Percentiles rank a stretch among this genome's conserved stretches.
Conservation (phyloP, 2,329 filamentous ascomycete genomes). For the Fusarium piperis region DNA sequence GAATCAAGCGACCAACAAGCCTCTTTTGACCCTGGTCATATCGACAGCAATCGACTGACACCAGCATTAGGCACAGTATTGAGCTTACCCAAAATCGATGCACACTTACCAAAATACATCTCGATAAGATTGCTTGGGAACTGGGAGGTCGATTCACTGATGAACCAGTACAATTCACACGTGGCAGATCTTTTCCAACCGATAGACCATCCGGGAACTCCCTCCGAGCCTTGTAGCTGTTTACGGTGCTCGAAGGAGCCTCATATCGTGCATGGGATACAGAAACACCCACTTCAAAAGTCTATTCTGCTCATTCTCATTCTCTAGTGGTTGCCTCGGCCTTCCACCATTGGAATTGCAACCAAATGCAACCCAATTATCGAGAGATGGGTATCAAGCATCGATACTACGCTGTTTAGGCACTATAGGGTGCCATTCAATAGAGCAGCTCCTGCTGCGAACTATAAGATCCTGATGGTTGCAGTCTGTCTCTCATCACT, state of each 20-base stretch:
- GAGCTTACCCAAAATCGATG: neutral
- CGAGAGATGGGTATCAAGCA: neutral
- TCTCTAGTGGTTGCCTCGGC: neutral
- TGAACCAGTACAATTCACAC: constrained; percentile 19
- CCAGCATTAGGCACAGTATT: neutral
- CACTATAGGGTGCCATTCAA: neutral
- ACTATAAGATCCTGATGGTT: neutral
- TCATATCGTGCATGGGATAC: neutral
- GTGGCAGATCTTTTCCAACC: constrained; percentile 22
- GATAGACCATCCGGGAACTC: constrained; percentile 13
- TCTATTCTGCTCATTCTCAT: constrained; percentile 18
- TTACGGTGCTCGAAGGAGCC: constrained; percentile 11
- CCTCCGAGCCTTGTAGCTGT: constrained; percentile 18
- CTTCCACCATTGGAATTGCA: neutral
- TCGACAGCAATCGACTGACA: neutral
- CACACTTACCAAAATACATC: neutral
- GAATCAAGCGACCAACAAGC: neutral
- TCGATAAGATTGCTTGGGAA: neutral
- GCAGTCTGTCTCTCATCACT: neutral
- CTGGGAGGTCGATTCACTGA: neutral
- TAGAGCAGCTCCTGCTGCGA: neutral
- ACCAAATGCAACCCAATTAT: neutral
- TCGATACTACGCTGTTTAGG: neutral
- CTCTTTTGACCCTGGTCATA: neutral
- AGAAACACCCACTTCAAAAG: constrained; percentile 1